Evolutionary conservation across 371 early-diverging fungal genomes (phyloP), one percentile per base, ranked within the genome.

Genomic region (Apophysomyces elegans): DNA sequence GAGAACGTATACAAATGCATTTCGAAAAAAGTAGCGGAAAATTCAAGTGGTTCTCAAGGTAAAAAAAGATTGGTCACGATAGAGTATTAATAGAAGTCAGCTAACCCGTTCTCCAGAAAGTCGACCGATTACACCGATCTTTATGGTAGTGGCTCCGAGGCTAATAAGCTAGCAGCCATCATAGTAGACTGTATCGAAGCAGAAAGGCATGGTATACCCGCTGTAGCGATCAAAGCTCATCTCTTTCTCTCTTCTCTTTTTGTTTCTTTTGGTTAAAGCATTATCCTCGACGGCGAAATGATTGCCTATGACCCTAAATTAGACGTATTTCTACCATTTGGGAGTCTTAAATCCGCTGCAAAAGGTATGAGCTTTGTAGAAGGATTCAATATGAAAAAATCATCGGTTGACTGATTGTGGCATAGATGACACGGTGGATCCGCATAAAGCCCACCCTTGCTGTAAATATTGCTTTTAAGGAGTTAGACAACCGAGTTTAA

Each of bases 1-100:
- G 94, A 1, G 93, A 92, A 63, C 80, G 94, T 39, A 81, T 90
- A 4, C 88, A 90, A 61, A 73, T 92, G 72, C 93, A 94, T 63
- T 81, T 84, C 74, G 78, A 84, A 77, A 46, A 70, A 71, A 60
- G 50, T 0, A 45, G 58, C 6, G 76, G 78, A 2, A 70, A 72
- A 41, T 88, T 85, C 63, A 68, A 76, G 60, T 90, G 88, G 72
- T 86, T 76, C 76, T 83, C 89, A 8, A 76, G 89, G 78, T 81
- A 78, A 56, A 32, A 18, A 26, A 8, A 7, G 26, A 7, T 18
- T 47, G 26, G 37, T 58, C 9, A 58, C 13, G 61, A 26, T 26
- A 26, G 32, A 3, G 32, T 26, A 26, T 37, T 11, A 12, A 7
- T 4, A 36, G 5, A 1, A 35, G 38, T 11, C 36, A 47, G 16